phyloP scores from a whole-genome alignment of 768 basidiomycete genomes.

The Cystofilobasidium bisporidii region DNA sequence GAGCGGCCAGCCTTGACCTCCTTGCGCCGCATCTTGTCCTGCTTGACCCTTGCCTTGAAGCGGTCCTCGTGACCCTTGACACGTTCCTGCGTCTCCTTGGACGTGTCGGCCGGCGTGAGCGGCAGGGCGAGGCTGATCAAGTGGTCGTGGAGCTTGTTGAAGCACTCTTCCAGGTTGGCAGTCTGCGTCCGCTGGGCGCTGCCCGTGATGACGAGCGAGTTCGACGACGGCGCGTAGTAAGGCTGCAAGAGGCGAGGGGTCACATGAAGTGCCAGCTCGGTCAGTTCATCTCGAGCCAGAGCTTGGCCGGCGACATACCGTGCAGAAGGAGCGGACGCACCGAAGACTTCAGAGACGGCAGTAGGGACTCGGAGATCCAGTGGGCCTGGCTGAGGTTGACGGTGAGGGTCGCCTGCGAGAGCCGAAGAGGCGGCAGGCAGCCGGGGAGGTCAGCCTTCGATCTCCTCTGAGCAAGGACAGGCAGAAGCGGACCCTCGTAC shows the following conservation, averaged over 20 bases:
- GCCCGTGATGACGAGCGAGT: constrained; percentile 15
- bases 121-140: background rate
- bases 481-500: background rate
- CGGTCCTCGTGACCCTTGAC: background rate
- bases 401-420: constrained; percentile 18
- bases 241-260: constrained; percentile 8
- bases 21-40: constrained; percentile 12
- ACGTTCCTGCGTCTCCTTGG: background rate
- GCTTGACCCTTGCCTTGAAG: background rate
- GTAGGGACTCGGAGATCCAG: constrained; percentile 5
- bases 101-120: constrained; percentile 17
- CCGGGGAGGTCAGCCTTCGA: background rate
- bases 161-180: constrained; percentile 14
- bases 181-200: constrained; percentile 2
- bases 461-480: background rate
- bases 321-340: background rate
- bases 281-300: too few species aligned
- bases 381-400: constrained; percentile 6
- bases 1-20: background rate
- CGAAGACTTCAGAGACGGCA: background rate
- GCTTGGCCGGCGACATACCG: too few species aligned
- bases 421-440: background rate
- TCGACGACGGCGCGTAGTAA: constrained; percentile 8
- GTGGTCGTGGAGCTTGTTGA: constrained; percentile 5
- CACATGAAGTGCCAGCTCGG: too few species aligned